A percentile compares a stretch with the other conserved stretches of the same genome.
phyloP scores from a whole-genome alignment of 768 basidiomycete genomes.

The Lactarius vividus region DNA sequence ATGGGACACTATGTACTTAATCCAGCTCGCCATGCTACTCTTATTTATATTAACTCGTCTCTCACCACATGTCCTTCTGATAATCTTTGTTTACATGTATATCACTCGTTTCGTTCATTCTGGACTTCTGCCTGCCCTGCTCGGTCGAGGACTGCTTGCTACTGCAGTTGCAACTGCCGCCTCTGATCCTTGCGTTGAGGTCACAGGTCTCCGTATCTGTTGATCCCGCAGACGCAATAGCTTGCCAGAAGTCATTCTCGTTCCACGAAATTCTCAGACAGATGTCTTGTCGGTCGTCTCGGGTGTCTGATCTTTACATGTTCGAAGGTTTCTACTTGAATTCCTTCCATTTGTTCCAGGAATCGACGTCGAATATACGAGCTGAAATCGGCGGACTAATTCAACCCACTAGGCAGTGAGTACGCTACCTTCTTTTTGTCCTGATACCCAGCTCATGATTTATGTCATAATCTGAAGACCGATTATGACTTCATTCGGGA shows the following conservation, averaged over 20 bases:
- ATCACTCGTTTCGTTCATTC: neutral
- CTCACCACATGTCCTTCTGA: neutral
- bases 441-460: neutral
- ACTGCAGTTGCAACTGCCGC: neutral
- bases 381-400: conserved; percentile 47
- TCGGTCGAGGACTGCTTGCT: neutral
- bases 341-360: conserved; percentile 41
- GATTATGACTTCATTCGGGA: conserved; percentile 65
- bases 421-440: neutral
- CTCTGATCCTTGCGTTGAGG: conserved; percentile 36
- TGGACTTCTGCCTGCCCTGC: neutral
- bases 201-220: conserved; percentile 44
- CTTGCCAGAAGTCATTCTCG: conserved; percentile 39
- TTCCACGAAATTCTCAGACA: conserved; percentile 40
- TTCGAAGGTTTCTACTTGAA: conserved; percentile 41
- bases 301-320: conserved; percentile 39
- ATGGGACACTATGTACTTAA: neutral
- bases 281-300: conserved; percentile 38
- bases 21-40: neutral
- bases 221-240: conserved; percentile 51
- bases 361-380: conserved; percentile 55
- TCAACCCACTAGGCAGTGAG: conserved; percentile 46
- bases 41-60: neutral
- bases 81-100: neutral
- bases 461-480: conserved; percentile 41